A percentile compares a stretch with the other conserved stretches of the same genome.
Evolutionary conservation across 768 basidiomycete species (phyloP).

Genomic region (Rhodosporidiobolus sp.): DNA sequence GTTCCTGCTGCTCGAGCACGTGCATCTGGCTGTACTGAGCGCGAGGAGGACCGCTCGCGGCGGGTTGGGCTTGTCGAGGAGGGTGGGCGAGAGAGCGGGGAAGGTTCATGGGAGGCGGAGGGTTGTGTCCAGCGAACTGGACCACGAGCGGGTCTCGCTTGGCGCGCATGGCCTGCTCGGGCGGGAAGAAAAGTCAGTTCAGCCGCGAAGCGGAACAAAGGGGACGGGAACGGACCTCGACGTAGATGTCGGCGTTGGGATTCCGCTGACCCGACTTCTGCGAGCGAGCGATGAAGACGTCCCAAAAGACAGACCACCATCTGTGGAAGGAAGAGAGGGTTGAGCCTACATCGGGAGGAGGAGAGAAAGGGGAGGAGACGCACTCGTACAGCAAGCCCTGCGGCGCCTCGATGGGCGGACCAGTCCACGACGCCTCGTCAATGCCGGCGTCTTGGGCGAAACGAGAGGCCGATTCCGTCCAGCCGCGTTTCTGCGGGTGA

Average conservation of each 20-base stretch:
- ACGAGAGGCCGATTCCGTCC: constrained; percentile 27
- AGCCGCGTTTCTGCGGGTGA: constrained; percentile 35
- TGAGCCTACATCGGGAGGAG: background rate
- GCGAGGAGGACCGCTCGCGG: constrained; percentile 9
- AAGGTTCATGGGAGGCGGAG: constrained; percentile 11
- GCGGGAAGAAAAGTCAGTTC: too few relatives aligned
- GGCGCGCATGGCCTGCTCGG: constrained; percentile 30
- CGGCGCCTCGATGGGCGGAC: constrained; percentile 41
- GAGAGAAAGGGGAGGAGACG: background rate
- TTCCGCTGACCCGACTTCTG: constrained; percentile 36
- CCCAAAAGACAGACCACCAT: constrained; percentile 44
- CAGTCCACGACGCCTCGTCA: constrained; percentile 33
- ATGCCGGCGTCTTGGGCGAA: constrained; percentile 36
- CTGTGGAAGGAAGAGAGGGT: background rate
- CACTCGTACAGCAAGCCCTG: constrained; percentile 42
- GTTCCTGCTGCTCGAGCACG: constrained; percentile 39
- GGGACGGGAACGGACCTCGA: constrained; percentile 24
- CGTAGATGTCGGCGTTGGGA: constrained; percentile 28
- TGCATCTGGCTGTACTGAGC: constrained; percentile 32
- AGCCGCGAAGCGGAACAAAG: background rate
- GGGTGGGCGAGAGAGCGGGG: constrained; percentile 38
- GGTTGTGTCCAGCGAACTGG: constrained; percentile 18
- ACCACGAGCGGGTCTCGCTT: constrained; percentile 35
- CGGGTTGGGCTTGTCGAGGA: background rate
- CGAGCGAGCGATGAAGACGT: constrained; percentile 39